Evolutionary conservation across 495 filamentous ascomycete genomes (phyloP), one percentile per base, ranked within the genome.

Genomic region (Thermochaetoides thermophila): DNA sequence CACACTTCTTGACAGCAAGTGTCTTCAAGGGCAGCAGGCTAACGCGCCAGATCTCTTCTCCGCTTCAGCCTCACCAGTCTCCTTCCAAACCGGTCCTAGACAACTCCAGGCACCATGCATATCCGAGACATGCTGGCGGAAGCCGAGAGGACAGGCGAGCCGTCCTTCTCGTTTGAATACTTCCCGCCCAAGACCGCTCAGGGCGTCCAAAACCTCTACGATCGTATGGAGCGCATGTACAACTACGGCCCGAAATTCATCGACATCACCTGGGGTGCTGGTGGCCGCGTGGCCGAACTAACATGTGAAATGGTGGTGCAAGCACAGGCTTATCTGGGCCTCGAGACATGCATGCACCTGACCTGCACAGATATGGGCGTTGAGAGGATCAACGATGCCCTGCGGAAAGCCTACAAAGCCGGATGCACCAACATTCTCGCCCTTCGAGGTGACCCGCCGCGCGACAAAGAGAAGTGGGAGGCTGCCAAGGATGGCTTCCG

Each of bases 171-270:
- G 18, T 99, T 99, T 56, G 91, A 99, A 61, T 99, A 93, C 68
- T 99, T 96, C 60, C 87, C 91, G 28, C 91, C 91, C n/a, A 99
- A 99, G 63, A 99, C 91, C 1, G 87, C 89, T 1, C 81, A 84
- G 68, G 91, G 91, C 70, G 87, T 99, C 7, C 91, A 96, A 64
- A 99, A 99, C 54, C 74, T 99, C 35, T 99, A 99, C 63, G 91
- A 99, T 53, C 80, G 86, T 45, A 96, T 99, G 82, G 85, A 99
- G 62, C 84, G 86, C 52, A 99, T 99, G 91, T 83, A 96, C 56
- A 68, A 69, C 44, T 71, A 89, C 35, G 87, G 89, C 0, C 91
- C 91, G 10, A 75, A 81, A 40, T 99, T 96, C 61, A 83, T 99
- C 53, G 91, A 99, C 56, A 76, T 99, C 52, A 99, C 91, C 32